Conservation (phyloP, 129 eudicot species). For the Flaveria bidentis region DNA sequence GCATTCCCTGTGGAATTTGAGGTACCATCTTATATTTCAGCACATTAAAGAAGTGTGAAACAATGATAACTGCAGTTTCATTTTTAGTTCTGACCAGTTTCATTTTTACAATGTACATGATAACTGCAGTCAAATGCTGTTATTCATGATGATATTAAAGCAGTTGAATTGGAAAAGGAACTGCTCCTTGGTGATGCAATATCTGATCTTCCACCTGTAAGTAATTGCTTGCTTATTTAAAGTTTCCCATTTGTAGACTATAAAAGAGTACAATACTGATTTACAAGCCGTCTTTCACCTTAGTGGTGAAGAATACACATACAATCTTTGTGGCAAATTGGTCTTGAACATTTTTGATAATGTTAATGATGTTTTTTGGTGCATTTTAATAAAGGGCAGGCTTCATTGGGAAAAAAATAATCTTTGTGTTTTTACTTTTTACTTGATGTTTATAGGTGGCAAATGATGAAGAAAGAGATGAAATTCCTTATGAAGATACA, state of each 20-base stretch:
- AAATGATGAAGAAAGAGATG: slow-evolving; percentile 60
- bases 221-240: neutral
- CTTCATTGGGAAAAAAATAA: no score
- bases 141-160: slow-evolving; percentile 47
- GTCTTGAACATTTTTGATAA: no score
- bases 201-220: slow-evolving; percentile 81
- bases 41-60: neutral
- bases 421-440: no score
- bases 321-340: no score
- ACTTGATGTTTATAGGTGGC: slow-evolving; percentile 43
- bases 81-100: neutral
- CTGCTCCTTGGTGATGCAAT: slow-evolving; percentile 62
- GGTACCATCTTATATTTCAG: slow-evolving; percentile 38
- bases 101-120: neutral
- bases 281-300: no score
- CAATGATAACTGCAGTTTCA: slow-evolving; percentile 36
- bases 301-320: no score
- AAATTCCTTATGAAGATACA: slow-evolving; percentile 44
- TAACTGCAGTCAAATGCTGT: slow-evolving; percentile 53
- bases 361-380: no score
- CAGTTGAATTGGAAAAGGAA: slow-evolving; percentile 42
- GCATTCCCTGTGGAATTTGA: slow-evolving; percentile 69
- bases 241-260: slow-evolving; percentile 19
- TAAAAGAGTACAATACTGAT: no score
- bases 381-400: no score